Conservation (phyloP, 2,329 filamentous ascomycete species). For the Fusarium pseudonygamai region DNA sequence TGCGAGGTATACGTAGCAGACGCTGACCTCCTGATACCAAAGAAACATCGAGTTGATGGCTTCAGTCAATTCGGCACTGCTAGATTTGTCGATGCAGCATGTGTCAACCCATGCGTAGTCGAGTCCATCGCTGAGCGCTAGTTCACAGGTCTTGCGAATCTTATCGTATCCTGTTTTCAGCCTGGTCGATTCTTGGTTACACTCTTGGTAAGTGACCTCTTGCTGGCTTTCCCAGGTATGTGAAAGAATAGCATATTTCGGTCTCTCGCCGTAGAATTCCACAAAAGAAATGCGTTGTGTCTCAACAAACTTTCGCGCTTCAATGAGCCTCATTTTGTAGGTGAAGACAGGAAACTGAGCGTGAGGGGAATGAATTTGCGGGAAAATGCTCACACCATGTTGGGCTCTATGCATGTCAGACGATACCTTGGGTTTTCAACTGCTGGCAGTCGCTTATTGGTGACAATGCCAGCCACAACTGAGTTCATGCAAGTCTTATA, state of each 20-base stretch:
- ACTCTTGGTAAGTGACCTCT: background rate
- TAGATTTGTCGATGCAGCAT: background rate
- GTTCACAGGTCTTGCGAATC: background rate
- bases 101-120: background rate
- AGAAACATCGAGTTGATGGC: background rate
- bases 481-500: background rate
- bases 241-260: background rate
- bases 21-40: background rate
- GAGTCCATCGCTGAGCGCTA: background rate
- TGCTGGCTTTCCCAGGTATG: background rate
- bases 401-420: background rate
- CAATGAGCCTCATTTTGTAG: background rate
- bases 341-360: background rate
- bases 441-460: background rate
- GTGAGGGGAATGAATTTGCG: background rate
- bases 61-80: background rate
- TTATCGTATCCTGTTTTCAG: background rate
- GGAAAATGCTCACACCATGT: background rate
- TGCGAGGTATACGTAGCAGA: background rate
- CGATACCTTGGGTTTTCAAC: background rate
- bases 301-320: background rate
- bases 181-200: fast-evolving
- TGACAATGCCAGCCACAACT: background rate
- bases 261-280: background rate
- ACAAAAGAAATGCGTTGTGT: background rate